These are phyloP conservation scores for Fusarium ambrosium DNA, from an alignment of 2,329 filamentous ascomycete species.

Conservation along the genomic window DNA sequence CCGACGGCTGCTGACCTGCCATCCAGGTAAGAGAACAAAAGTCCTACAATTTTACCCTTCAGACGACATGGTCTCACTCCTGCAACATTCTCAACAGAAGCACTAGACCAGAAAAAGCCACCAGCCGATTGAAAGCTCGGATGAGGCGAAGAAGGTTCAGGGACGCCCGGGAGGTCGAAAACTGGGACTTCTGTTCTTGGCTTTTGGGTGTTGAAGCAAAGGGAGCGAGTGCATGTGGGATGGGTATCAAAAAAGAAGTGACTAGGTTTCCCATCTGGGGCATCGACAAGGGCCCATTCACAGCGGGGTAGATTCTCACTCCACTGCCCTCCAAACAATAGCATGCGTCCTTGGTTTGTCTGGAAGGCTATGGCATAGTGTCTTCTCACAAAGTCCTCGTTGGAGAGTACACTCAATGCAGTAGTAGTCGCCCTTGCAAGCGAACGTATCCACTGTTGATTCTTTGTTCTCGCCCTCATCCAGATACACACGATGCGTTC, in stretches of 20 bases:
- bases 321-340: neutral
- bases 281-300: neutral
- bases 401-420: neutral
- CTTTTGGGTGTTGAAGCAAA: neutral
- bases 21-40: neutral
- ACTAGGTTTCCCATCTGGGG: neutral
- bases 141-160: neutral
- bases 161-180: neutral
- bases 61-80: neutral
- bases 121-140: neutral
- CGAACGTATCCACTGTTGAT: neutral
- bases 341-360: neutral
- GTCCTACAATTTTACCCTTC: neutral
- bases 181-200: neutral
- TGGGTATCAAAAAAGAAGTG: neutral
- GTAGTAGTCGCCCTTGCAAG: neutral
- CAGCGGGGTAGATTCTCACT: neutral
- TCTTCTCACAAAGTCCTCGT: neutral
- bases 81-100: neutral
- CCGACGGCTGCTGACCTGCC: neutral
- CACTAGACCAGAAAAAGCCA: neutral
- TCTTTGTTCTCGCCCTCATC: neutral
- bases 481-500: neutral
- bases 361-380: neutral
- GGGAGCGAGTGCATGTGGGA: neutral